Evolutionary conservation across 78 protist species (phyloP).

Genomic region (Carpediemonas membranifera): DNA sequence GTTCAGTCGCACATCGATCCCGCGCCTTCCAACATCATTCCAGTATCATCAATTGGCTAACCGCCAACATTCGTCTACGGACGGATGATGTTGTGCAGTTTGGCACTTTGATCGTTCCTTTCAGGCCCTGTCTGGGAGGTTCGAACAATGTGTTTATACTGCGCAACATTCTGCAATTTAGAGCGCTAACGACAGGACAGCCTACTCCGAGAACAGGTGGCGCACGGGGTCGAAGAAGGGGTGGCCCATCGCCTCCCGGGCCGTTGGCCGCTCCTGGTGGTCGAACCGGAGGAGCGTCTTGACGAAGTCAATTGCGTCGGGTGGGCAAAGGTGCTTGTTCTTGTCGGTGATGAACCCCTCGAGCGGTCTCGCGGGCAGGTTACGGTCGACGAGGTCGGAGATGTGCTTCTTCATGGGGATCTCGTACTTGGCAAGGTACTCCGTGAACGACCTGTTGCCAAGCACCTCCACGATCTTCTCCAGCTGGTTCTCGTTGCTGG

Average conservation of each 20-base stretch:
- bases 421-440: constrained; percentile 1
- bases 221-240: constrained; percentile 27
- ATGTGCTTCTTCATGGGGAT: neutral
- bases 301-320: constrained; percentile 89
- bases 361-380: neutral
- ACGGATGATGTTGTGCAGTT: too few relatives aligned
- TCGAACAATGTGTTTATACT: too few relatives aligned
- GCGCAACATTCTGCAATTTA: too few relatives aligned
- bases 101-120: too few relatives aligned
- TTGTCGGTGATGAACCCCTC: constrained; percentile 40
- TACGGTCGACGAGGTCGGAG: neutral
- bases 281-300: constrained; percentile 68
- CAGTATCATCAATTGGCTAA: too few relatives aligned
- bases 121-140: too few relatives aligned
- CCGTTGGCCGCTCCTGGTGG: constrained; percentile 20
- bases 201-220: too few relatives aligned
- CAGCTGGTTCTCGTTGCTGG: constrained; percentile 94
- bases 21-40: too few relatives aligned
- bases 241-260: constrained; percentile 36
- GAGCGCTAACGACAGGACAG: too few relatives aligned
- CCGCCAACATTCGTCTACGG: too few relatives aligned
- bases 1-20: too few relatives aligned
- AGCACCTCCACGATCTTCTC: constrained; percentile 77
- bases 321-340: constrained; percentile 59
- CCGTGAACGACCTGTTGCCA: neutral